phyloP scores from a whole-genome alignment of 2,329 filamentous ascomycete species.

The Fusarium sambucinum region DNA sequence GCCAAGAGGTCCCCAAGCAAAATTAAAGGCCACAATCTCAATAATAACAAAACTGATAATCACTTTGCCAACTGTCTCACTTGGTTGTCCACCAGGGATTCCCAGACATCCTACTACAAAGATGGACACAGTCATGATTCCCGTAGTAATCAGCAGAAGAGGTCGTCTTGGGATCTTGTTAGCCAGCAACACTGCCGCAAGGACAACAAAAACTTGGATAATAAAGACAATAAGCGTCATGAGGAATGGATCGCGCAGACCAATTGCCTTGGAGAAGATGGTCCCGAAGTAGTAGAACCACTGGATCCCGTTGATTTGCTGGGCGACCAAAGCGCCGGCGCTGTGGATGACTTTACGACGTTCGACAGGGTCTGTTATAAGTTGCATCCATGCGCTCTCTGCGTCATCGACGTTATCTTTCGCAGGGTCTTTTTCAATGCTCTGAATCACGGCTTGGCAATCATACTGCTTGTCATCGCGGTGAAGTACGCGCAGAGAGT shows the following conservation, averaged over 20 bases:
- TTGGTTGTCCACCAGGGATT: slow-evolving; percentile 48
- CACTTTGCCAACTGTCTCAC: slow-evolving; percentile 52
- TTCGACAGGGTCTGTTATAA: slow-evolving; percentile 59
- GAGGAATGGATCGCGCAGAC: slow-evolving; percentile 56
- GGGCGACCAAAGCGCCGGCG: slow-evolving; percentile 58
- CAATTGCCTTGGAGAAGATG: slow-evolving; percentile 58
- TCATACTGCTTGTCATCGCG: slow-evolving; percentile 54
- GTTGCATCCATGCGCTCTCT: slow-evolving; percentile 54
- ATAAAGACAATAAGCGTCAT: slow-evolving; percentile 58
- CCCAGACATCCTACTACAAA: slow-evolving; percentile 58
- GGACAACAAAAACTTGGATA: slow-evolving; percentile 58
- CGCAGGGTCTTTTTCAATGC: slow-evolving; percentile 59
- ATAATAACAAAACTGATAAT: slow-evolving; percentile 59
- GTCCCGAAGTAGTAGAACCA: slow-evolving; percentile 61
- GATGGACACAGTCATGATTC: slow-evolving; percentile 56
- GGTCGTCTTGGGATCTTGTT: slow-evolving; percentile 57
- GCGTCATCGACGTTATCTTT: slow-evolving; percentile 49
- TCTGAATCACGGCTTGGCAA: slow-evolving; percentile 52
- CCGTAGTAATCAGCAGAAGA: slow-evolving; percentile 54
- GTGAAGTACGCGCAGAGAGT: slow-evolving; percentile 58
- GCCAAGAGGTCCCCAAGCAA: slow-evolving; percentile 55
- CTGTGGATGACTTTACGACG: slow-evolving; percentile 60
- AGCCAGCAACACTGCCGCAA: slow-evolving; percentile 54
- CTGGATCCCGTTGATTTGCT: slow-evolving; percentile 63
- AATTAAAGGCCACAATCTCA: slow-evolving; percentile 60